Evolutionary conservation across 2,329 filamentous ascomycete genomes (phyloP), one percentile per base, ranked within the genome.

Genomic region (Daldinia sp.): DNA sequence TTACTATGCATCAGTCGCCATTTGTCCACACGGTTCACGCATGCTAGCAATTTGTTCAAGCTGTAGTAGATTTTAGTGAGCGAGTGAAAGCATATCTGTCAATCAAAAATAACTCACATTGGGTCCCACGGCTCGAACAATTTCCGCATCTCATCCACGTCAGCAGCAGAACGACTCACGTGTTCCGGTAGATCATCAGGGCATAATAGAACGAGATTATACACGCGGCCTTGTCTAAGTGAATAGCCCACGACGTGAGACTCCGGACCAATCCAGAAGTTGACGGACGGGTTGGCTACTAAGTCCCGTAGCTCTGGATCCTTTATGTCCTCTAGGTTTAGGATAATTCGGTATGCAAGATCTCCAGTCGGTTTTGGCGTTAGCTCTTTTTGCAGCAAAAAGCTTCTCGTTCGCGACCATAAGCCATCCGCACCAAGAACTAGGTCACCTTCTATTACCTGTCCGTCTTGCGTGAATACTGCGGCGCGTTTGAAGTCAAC

Each of bases 211-310:
- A 85, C 83, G 55, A 86, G 78, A 70, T 85, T 85, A 72, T 83
- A 84, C 42, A 82, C 76, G 28, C 78, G 74, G 20, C 82, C 82
- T 9, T 78, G 81, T 56, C 81, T 78, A 5, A 86, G 75, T 5
- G 83, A 77, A 65, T 86, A 86, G 54, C 81, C 80, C 33, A 85
- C 83, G 4, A 83, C 84, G 71, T 88, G 86, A 13, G 79, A 78
- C 48, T 81, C 77, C 0, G 85, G 86, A 0, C 86, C 86, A 26
- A 87, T 75, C 85, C 87, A 87, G 70, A 87, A 84, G 68, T 86
- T 82, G 2, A 87, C 82, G 37, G 82, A 80, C 1, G 86, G 84
- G 13, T 82, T 78, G 4, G 79, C 74, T 0, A 86, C 80, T 23
- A 86, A 81, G 0, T 78, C 72, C 3, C 73, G 76, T 13, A 88